Percentiles rank a stretch among this genome's conserved stretches.
Evolutionary conservation across 140 eudicot species (phyloP).

Genomic region (Bidens hawaiensis): DNA sequence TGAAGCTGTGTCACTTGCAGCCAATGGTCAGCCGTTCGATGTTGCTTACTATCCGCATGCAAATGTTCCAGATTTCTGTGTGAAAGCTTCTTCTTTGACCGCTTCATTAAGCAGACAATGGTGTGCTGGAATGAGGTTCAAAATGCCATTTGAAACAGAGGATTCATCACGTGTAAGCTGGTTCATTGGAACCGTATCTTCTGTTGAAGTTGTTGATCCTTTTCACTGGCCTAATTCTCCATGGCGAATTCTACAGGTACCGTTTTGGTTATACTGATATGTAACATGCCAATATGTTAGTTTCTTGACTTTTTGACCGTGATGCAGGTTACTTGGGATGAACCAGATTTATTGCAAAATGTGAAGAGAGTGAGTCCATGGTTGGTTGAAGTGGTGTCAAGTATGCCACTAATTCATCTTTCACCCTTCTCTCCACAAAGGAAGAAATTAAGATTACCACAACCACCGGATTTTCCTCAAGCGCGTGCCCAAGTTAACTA

Average conservation of each 20-base stretch:
- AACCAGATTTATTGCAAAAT: conserved; percentile 74
- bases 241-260: conserved; percentile 63
- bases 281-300: neutral
- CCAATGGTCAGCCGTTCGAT: conserved; percentile 47
- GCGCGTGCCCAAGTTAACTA: conserved; percentile 22
- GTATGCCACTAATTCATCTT: conserved; percentile 55
- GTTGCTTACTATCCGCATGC: conserved; percentile 53
- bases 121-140: conserved; percentile 58
- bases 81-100: conserved; percentile 48
- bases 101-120: conserved; percentile 46
- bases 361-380: conserved; percentile 91
- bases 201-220: conserved; percentile 61
- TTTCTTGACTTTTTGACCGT: neutral
- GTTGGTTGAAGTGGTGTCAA: conserved; percentile 78
- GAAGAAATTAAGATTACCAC: conserved; percentile 67
- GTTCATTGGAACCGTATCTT: conserved; percentile 56
- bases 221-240: conserved; percentile 62
- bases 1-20: conserved; percentile 46
- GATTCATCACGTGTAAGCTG: conserved; percentile 57
- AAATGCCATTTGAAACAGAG: conserved; percentile 62
- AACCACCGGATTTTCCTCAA: conserved; percentile 51
- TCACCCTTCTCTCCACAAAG: conserved; percentile 81
- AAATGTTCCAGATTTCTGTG: conserved; percentile 47
- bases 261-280: neutral
- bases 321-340: conserved; percentile 81